Base-by-base conservation (phyloP, 2,329 filamentous ascomycete species). In the Peltaster fructicola region DNA sequence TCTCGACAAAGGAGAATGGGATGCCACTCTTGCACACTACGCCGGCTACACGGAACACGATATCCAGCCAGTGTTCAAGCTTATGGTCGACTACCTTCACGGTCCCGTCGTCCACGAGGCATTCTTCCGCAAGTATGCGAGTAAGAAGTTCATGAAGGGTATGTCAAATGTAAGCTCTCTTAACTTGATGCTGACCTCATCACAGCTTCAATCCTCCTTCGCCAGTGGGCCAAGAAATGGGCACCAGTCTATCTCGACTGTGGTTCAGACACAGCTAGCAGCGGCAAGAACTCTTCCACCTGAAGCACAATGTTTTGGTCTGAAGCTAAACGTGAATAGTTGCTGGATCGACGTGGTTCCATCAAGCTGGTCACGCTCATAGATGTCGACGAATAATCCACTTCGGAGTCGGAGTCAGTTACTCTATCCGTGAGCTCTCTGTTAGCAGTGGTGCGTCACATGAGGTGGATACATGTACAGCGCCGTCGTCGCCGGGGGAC, bases 61-160 rank as follows among this genome's bases (percentile, higher is more conserved):
- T 54, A 82, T 98, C 39, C 69, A 85, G 50, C 85, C 85, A 7
- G 79, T 95, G 19, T 80, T 92, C 46, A 68, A 76, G 42, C 65
- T 95, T 32, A 93, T 98, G 84, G 72, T 98, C 33, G 84, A 98
- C 52, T 98, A 98, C 50, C 73, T 98, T 18, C 77, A 78, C 30
- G 73, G 79, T 8, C 88, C 85, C 14, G 78, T 93, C 26, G 68
- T 74, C 20, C 88, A 98, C 47, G 85, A 95, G 51, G 90, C 88
- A 17, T 93, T 98, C 64, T 95, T 93, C 66, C 92, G 91, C 68
- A 98, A 98, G 57, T 98, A 98, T 52, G 88, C 88, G 29, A 91
- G 81, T 68, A 98, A 95, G 65, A 93, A 92, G 58, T 98, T 95
- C 58, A 60, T 95, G 43, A 98, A 98, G 62, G 84, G 85, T 92